phyloP scores from a whole-genome alignment of 148 eudicot species.

The Drosera capensis region DNA sequence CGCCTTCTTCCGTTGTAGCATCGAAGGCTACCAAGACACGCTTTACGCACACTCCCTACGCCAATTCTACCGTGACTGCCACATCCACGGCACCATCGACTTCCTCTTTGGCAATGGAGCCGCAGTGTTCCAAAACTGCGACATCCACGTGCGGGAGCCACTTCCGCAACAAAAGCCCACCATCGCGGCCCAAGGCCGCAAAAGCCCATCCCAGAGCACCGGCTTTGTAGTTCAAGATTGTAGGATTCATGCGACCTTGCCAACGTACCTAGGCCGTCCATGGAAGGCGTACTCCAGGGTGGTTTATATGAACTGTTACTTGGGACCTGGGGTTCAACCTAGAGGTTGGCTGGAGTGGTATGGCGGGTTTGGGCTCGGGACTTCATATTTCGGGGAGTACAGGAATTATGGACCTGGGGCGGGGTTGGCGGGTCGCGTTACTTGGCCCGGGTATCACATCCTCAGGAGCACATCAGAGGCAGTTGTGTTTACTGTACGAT shows the following conservation, averaged over 20 bases:
- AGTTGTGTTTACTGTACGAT: conserved; percentile 40
- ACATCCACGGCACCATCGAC: conserved; percentile 71
- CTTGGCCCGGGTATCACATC: conserved; percentile 74
- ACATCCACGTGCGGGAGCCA: conserved; percentile 43
- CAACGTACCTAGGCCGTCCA: conserved; percentile 80
- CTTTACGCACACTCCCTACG: conserved; percentile 80
- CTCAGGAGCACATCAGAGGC: conserved; percentile 36
- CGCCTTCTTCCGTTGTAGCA: conserved; percentile 67
- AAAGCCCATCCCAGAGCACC: conserved; percentile 53
- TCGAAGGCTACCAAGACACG: conserved; percentile 90
- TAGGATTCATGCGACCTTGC: conserved; percentile 38
- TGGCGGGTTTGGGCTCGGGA: conserved; percentile 50
- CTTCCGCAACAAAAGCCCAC: conserved; percentile 60
- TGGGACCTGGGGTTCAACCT: conserved; percentile 58
- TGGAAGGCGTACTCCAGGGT: conserved; percentile 81
- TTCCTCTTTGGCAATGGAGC: conserved; percentile 92
- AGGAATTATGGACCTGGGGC: conserved; percentile 73
- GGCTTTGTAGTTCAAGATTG: conserved; percentile 70
- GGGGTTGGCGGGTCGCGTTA: conserved; percentile 34
- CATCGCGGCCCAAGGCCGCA: conserved; percentile 79
- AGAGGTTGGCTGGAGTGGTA: conserved; percentile 91
- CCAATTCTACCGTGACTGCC: conserved; percentile 82
- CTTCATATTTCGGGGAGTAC: conserved; percentile 78
- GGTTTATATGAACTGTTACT: conserved; percentile 48
- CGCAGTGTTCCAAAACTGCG: conserved; percentile 61